Base-by-base conservation (phyloP, 345 rosid genomes). In the Linum trigynum region DNA sequence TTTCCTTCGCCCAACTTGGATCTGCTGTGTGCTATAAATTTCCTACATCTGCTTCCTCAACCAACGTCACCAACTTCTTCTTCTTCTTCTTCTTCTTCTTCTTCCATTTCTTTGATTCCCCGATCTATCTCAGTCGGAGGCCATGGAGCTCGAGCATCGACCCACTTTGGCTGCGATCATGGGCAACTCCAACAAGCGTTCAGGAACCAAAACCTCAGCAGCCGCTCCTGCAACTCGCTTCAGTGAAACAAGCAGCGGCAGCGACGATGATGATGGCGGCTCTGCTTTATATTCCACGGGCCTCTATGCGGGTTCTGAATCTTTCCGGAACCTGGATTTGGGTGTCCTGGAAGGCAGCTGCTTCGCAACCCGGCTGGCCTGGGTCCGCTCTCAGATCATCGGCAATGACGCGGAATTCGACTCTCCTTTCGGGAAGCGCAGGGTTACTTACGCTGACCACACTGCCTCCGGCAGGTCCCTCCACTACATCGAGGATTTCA, bases 341-440 rank as follows among this genome's bases (percentile, higher is more conserved):
- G 43, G 17, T 8, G 39, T 60, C 17, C 63, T 38, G 41, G 9
- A 4, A 11, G 5, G n/a, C 4, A 36, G 36, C 38, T 59, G 16
- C 11, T 15, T 5, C 62, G 38, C 17, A 39, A 59, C 37, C 6
- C 9, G 14, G 0, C 63, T 60, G 2, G 11, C 41, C 39, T 60
- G 63, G 63, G 10, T 60, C 2, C 63, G 63, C 16, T 60, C 63
- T n/a, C 63, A 60, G n/a, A 60, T 60, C n/a, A 60, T 60, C n/a
- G 63, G 63, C 2, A 2, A 60, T 16, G 40, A 60, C n/a, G 3
- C 41, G 2, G 40, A 59, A 1, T 59, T 59, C 38, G 41, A 36
- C 2, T 17, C 60, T 16, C 60, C 60, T 0, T 57, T 57, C 38
- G 60, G 37, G 4, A 16, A 9, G 0, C 7, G 63, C 5, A 36